These are phyloP conservation scores for Mariannaea elegans DNA, from an alignment of 2,329 filamentous ascomycete species.

Conservation along the genomic window DNA sequence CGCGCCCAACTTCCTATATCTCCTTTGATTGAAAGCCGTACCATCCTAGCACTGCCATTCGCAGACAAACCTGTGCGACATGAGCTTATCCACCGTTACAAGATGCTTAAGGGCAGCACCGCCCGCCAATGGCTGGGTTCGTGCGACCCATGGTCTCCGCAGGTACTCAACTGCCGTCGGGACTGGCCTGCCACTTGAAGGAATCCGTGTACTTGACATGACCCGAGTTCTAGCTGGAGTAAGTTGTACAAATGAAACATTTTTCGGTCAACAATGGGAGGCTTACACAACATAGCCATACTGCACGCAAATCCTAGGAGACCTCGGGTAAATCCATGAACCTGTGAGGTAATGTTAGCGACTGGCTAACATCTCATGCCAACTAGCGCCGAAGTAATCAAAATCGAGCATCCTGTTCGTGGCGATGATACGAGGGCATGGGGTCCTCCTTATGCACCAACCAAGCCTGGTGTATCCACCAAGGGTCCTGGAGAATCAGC, in stretches of 20 bases:
- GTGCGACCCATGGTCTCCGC: conserved; percentile 28
- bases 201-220: conserved; percentile 93
- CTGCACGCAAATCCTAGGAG: conserved; percentile 95
- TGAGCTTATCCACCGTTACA: conserved; percentile 30
- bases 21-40: neutral
- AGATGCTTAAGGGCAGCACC: conserved; percentile 29
- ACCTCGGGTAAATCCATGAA: conserved; percentile 78
- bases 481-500: conserved; percentile 88
- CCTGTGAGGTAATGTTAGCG: conserved; percentile 3
- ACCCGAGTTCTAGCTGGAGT: conserved; percentile 95
- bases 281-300: conserved; percentile 73
- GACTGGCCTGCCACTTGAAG: conserved; percentile 73
- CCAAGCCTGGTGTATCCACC: conserved; percentile 66
- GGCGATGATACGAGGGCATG: conserved; percentile 96
- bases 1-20: conserved; percentile 3
- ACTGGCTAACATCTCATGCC: conserved; percentile 24
- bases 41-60: conserved; percentile 6
- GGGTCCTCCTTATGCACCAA: conserved; percentile 92
- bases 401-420: conserved; percentile 90
- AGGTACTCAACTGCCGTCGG: conserved; percentile 42
- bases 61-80: conserved; percentile 14
- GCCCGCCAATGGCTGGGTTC: conserved; percentile 30
- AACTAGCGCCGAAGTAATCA: conserved; percentile 89
- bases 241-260: conserved; percentile 49
- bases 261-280: conserved; percentile 10